phyloP scores from a whole-genome alignment of 495 filamentous ascomycete genomes.

The Neurospora africana region DNA sequence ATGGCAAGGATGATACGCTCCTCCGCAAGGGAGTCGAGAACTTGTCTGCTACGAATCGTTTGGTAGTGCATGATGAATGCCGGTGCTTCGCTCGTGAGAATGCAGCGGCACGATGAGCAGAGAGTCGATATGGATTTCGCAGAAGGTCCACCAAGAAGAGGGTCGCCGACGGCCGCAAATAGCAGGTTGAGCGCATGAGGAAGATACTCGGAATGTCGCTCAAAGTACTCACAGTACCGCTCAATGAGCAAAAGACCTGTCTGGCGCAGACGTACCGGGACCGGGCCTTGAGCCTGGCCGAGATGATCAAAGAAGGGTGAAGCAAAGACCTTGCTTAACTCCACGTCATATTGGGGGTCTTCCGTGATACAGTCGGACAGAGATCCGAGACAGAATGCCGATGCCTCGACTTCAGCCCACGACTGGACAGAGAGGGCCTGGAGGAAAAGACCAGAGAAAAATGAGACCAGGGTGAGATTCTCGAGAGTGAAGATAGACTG shows the following conservation, averaged over 20 bases:
- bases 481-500: constrained; percentile 64
- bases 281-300: constrained; percentile 28
- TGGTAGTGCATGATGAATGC: constrained; percentile 72
- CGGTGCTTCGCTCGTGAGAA: constrained; percentile 58
- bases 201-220: constrained; percentile 57
- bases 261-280: constrained; percentile 63
- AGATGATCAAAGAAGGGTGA: constrained; percentile 51
- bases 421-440: constrained; percentile 45
- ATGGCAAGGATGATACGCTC: constrained; percentile 76
- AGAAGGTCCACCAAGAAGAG: constrained; percentile 55
- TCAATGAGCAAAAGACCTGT: constrained; percentile 70
- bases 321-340: constrained; percentile 58
- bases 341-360: constrained; percentile 52
- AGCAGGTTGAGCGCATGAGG: constrained; percentile 71
- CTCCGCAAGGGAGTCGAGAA: constrained; percentile 60
- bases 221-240: constrained; percentile 73
- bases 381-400: constrained; percentile 65
- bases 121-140: constrained; percentile 71
- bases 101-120: constrained; percentile 67
- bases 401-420: constrained; percentile 74
- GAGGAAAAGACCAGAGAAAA: constrained; percentile 56
- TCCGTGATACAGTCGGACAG: constrained; percentile 67
- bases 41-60: constrained; percentile 45
- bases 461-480: constrained; percentile 54
- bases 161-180: constrained; percentile 61